Conservation (phyloP, 2,329 filamentous ascomycete species). For the Exophiala viscosa region DNA sequence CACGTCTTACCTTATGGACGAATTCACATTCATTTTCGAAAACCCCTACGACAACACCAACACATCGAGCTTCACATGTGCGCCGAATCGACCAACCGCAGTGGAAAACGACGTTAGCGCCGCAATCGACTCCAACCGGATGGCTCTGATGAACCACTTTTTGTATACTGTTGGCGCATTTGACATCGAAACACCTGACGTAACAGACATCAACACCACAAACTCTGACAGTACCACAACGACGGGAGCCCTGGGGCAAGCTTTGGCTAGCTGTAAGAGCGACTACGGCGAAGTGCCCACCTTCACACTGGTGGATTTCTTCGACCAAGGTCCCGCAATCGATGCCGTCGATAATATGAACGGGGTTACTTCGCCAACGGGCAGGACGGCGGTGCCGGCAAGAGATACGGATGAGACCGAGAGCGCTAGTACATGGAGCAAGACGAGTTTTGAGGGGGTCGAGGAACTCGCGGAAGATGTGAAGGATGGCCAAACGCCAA, state of each 20-base stretch:
- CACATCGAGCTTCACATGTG: constrained; percentile 67
- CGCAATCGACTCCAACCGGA: constrained; percentile 56
- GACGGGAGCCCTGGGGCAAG: constrained; percentile 49
- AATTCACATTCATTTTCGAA: constrained; percentile 60
- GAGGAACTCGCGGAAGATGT: constrained; percentile 37
- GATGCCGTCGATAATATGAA: constrained; percentile 67
- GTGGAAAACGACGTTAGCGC: constrained; percentile 44
- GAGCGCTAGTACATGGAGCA: constrained; percentile 29
- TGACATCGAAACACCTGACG: constrained; percentile 59
- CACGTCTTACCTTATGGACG: constrained; percentile 44
- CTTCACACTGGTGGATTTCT: constrained; percentile 78
- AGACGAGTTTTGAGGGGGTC: constrained; percentile 36
- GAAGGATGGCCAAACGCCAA: constrained; percentile 36
- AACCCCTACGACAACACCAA: constrained; percentile 64
- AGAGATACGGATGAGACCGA: constrained; percentile 27
- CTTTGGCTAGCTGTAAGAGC: constrained; percentile 50
- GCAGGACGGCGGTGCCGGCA: constrained; percentile 37
- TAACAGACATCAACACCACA: constrained; percentile 58
- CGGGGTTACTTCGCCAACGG: constrained; percentile 45
- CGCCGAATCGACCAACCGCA: constrained; percentile 60
- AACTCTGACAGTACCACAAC: constrained; percentile 58
- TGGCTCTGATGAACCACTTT: constrained; percentile 80
- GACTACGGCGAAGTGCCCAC: constrained; percentile 60
- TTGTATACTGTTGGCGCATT: constrained; percentile 49
- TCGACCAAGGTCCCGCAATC: constrained; percentile 67